phyloP scores from a whole-genome alignment of 192 early-diverging fungal species.

The Podila verticillata region DNA sequence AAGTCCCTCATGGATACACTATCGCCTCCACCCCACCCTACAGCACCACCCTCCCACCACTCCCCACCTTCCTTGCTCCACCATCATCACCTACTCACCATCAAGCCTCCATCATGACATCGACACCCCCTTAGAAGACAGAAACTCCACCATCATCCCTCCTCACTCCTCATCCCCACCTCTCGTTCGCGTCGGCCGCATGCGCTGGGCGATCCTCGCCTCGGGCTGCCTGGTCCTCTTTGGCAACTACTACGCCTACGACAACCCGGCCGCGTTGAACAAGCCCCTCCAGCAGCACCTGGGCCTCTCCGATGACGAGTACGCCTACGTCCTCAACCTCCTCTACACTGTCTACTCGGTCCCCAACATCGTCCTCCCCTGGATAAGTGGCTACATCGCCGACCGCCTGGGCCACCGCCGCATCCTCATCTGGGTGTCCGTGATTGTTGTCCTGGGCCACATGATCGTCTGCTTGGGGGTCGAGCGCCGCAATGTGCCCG shows the following conservation, averaged over 20 bases:
- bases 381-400: constrained; percentile 60
- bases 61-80: no score
- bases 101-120: no score
- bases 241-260: constrained; percentile 60
- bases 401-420: constrained; percentile 55
- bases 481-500: constrained; percentile 4
- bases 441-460: constrained; percentile 53
- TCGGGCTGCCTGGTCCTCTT: constrained; percentile 54
- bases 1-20: no score
- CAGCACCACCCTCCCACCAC: no score
- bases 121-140: no score
- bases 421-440: constrained; percentile 52
- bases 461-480: constrained; percentile 60
- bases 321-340: constrained; percentile 62
- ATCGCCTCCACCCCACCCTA: no score
- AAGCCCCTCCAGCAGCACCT: constrained; percentile 56
- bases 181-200: neutral
- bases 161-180: neutral
- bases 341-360: constrained; percentile 68
- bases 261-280: constrained; percentile 56
- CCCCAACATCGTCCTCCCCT: constrained; percentile 70
- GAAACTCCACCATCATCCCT: neutral
- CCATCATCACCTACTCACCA: no score
- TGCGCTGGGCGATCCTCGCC: constrained; percentile 33
- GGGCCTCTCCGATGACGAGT: constrained; percentile 34